These are phyloP conservation scores for Pichia deserticola DNA, from an alignment of 805 yeast species.

Conservation along the genomic window DNA sequence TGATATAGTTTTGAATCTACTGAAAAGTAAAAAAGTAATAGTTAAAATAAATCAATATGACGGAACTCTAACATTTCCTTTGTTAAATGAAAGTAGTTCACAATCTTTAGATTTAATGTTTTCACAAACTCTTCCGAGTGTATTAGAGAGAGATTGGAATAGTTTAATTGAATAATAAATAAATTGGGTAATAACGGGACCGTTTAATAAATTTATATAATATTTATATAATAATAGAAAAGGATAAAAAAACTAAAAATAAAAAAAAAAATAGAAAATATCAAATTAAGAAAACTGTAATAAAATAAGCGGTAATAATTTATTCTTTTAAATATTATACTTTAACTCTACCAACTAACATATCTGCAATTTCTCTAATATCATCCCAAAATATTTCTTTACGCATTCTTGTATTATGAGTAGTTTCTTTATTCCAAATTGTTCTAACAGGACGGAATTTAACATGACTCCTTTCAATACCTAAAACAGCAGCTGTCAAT, in stretches of 20 bases:
- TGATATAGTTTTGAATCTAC: not conserved
- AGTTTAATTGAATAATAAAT: too few species aligned
- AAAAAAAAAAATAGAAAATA: not conserved
- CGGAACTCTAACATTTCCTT: slow-evolving; percentile 3
- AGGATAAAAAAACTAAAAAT: not conserved
- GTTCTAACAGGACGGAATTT: slow-evolving; percentile 65
- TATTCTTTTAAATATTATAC: slow-evolving; percentile 1
- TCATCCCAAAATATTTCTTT: slow-evolving; percentile 78
- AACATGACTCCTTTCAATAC: slow-evolving; percentile 72
- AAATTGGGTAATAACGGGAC: too few species aligned
- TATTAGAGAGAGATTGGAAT: slow-evolving; percentile 4
- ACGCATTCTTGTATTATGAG: slow-evolving; percentile 75
- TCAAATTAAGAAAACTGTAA: not conserved
- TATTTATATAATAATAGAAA: too few species aligned
- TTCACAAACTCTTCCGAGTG: not conserved
- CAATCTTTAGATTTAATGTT: not conserved
- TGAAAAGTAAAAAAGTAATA: slow-evolving; percentile 13
- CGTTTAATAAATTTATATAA: too few species aligned
- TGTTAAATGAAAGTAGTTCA: not conserved
- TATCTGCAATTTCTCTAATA: slow-evolving; percentile 72
- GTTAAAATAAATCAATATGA: slow-evolving; percentile 22
- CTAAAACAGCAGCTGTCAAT: slow-evolving; percentile 72
- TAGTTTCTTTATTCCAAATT: slow-evolving; percentile 84
- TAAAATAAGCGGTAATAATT: too few species aligned
- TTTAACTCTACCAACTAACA: slow-evolving; percentile 64